Evolutionary conservation across 2,329 filamentous ascomycete species (phyloP), one percentile per base, ranked within the genome.

Genomic region (Sporothrix mexicana): DNA sequence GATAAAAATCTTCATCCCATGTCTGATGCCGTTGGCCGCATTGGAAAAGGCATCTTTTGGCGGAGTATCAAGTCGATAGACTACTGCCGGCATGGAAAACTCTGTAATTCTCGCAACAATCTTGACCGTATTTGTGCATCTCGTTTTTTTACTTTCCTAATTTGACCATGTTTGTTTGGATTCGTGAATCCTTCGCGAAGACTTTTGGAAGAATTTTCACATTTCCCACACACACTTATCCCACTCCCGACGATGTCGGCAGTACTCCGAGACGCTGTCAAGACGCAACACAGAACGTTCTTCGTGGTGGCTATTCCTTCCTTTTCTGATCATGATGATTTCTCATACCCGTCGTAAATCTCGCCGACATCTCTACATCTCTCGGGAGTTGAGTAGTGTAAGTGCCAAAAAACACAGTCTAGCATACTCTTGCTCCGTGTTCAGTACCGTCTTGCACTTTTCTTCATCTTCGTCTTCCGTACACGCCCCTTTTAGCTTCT

Each of bases 401-500:
- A 55, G 7, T 55, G 12, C n/a, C 49, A 20, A 36, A 36, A 36
- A 36, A 36, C 30, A 36, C 30, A 36, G 30, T 36, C 30, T 36
- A 36, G 36, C 36, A 43, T 43, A 20, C 59, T 13, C 59, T 17
- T 61, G 25, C 57, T 41, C 15, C 13, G 57, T 43, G 5, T 36
- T 20, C 17, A 12, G 9, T 9, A 4, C 15, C 55, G 15, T 36
- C 12, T 9, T 30, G 30, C 45, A 4, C 15, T 47, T 47, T 47
- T 17, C 15, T 47, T 47, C 15, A 13, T 47, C 15, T 47, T 47
- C 15, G 2, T 36, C 57, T 45, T 45, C 17, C 17, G 59, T 25
- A 47, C 61, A 64, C 61, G n/a, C n/a, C 61, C 61, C 59, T 30
- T n/a, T 30, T 41, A 55, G 51, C n/a, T 23, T 45, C 30, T 23